Percentiles rank a stretch among this genome's conserved stretches.
These are phyloP conservation scores for Leishmania guyanensis DNA, from an alignment of 208 protist genomes.

Conservation along the genomic window DNA sequence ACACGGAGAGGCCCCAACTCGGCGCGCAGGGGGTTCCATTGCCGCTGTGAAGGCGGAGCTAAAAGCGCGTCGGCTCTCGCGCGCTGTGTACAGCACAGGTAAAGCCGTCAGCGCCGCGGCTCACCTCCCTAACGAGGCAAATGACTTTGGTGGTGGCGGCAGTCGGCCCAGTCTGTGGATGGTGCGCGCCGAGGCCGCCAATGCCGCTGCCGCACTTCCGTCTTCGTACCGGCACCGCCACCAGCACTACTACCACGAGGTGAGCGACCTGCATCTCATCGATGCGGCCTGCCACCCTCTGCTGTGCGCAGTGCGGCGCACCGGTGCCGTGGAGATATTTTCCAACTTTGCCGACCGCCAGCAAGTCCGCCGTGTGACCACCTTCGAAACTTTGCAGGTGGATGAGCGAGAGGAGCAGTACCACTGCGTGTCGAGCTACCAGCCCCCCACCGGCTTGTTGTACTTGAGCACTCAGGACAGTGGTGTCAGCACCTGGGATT, in stretches of 20 bases:
- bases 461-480: slow-evolving; percentile 52
- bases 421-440: slow-evolving; percentile 76
- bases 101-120: not conserved
- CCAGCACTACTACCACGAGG: slow-evolving; percentile 25
- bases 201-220: slow-evolving; percentile 25
- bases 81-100: not conserved
- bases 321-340: slow-evolving; percentile 70
- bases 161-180: slow-evolving; percentile 22
- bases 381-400: slow-evolving; percentile 63
- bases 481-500: slow-evolving; percentile 61
- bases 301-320: slow-evolving; percentile 73
- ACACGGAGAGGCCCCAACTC: slow-evolving; percentile 3
- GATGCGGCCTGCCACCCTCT: slow-evolving; percentile 66
- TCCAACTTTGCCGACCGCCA: slow-evolving; percentile 40
- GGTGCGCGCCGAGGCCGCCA: slow-evolving; percentile 27
- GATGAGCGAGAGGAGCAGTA: slow-evolving; percentile 36
- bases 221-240: slow-evolving; percentile 18
- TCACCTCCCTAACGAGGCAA: slow-evolving; percentile 15
- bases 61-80: not conserved
- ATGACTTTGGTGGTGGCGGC: slow-evolving; percentile 7
- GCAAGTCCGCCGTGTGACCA: slow-evolving; percentile 51
- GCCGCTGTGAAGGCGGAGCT: not conserved
- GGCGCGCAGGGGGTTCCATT: not conserved
- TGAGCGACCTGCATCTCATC: slow-evolving; percentile 70
- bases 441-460: slow-evolving; percentile 51